Percentiles rank a stretch among this genome's conserved stretches.
phyloP scores from a whole-genome alignment of 2,329 filamentous ascomycete genomes.

The Delphinella strobiligena region DNA sequence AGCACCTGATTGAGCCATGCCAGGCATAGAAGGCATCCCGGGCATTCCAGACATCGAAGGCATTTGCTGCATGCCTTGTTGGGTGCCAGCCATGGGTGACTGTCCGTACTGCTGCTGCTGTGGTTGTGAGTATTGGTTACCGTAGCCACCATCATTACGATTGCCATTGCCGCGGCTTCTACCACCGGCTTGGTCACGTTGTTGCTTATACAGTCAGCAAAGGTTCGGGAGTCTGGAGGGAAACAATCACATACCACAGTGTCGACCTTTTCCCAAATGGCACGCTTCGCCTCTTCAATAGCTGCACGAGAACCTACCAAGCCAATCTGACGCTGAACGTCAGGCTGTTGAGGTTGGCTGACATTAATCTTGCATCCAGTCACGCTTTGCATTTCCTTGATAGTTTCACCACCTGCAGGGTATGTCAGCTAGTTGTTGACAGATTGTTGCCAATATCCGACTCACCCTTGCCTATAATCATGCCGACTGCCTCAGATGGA shows the following conservation, averaged over 20 bases:
- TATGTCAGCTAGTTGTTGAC: background rate
- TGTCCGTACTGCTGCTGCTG: constrained; percentile 26
- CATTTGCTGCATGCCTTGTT: constrained; percentile 8
- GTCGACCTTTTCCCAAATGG: constrained; percentile 86
- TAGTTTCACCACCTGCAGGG: constrained; percentile 61
- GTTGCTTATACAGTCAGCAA: constrained; percentile 9
- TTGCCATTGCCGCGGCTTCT: constrained; percentile 17
- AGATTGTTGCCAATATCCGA: background rate
- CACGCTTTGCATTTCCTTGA: constrained; percentile 80
- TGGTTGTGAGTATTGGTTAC: constrained; percentile 19
- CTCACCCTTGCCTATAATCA: constrained; percentile 74
- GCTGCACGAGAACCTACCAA: constrained; percentile 67
- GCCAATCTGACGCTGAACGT: constrained; percentile 75
- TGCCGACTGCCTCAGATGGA: constrained; percentile 82
- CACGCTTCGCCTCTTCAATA: constrained; percentile 68
- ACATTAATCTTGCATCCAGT: constrained; percentile 95
- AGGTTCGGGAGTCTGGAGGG: background rate
- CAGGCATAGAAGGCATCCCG: constrained; percentile 11
- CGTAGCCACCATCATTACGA: constrained; percentile 17
- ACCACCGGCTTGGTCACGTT: constrained; percentile 10
- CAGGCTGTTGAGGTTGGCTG: constrained; percentile 65
- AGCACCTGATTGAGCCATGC: constrained; percentile 15
- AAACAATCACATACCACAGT: constrained; percentile 40
- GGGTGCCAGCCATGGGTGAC: constrained; percentile 7
- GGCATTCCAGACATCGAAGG: constrained; percentile 12